phyloP scores from a whole-genome alignment of 257 asterid species.

The Primulina eburnea region DNA sequence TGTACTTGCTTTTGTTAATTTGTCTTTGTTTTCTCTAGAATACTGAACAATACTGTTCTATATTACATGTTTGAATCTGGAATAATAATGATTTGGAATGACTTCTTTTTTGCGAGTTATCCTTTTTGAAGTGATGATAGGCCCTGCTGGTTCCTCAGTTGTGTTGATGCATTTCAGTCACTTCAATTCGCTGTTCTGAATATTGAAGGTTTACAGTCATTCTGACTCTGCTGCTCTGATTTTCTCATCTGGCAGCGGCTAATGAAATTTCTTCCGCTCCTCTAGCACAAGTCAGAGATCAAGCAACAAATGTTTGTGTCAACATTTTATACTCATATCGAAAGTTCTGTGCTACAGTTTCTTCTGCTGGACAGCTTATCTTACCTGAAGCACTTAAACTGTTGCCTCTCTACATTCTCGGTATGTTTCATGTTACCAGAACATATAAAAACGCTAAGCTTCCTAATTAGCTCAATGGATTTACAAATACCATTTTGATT shows the following conservation, averaged over 20 bases:
- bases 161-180: conserved; percentile 17
- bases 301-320: conserved; percentile 81
- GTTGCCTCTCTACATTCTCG: conserved; percentile 89
- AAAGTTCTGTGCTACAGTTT: conserved; percentile 91
- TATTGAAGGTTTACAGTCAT: conserved; percentile 2
- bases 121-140: neutral
- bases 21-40: neutral
- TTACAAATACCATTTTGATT: neutral
- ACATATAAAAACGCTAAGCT: neutral
- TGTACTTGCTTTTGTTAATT: conserved; percentile 12
- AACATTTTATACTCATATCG: conserved; percentile 87
- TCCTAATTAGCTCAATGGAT: neutral
- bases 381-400: conserved; percentile 97
- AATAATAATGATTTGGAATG: neutral
- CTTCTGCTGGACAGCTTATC: conserved; percentile 93
- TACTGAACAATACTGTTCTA: neutral
- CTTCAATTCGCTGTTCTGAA: neutral
- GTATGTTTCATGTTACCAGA: conserved; percentile 44
- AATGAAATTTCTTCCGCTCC: conserved; percentile 80
- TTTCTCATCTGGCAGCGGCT: conserved; percentile 58
- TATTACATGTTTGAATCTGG: conserved; percentile 18
- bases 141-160: conserved; percentile 15
- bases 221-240: conserved; percentile 29
- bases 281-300: conserved; percentile 79
- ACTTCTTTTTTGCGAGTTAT: too few relatives aligned